Evolutionary conservation across 306 rosid genomes (phyloP), one percentile per base, ranked within the genome.

Genomic region (Pachyrhizus erosus): DNA sequence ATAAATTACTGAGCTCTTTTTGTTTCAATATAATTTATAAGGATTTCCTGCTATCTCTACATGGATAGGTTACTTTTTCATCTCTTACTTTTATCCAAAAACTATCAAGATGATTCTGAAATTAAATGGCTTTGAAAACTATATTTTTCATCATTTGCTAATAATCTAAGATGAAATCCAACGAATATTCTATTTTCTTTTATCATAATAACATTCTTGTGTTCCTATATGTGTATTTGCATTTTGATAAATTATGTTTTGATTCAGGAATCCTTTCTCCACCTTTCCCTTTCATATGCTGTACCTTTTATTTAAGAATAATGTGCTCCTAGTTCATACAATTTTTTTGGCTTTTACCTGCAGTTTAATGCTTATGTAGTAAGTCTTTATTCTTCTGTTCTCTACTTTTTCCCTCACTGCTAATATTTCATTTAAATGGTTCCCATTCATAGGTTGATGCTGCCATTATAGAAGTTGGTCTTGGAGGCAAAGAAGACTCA

Each of bases 391-490:
- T 52, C 69, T 42, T 67, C 70, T 75, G 43, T 49, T 66, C 21
- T 33, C 51, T 29, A 34, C 49, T 29, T 40, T 76, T 62, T 43
- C 69, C 46, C 51, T 75, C 75, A n/a, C 6, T 55, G 42, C 26
- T 64, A 69, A n/a, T 71, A 46, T 73, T 58, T 65, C 43, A 12
- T 39, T 66, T 15, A 81, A 62, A 37, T 23, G 51, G 68, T 71
- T 84, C 55, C 70, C 62, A 21, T 82, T 75, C 68, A 82, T 80
- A 88, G 94, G 97, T 93, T 69, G 93, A 93, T 48, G 91, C 86
- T 83, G 94, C 96, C 65, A 77, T 93, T 73, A 58, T 91, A 58
- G 96, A 93, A 86, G 94, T 89, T 82, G 96, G 96, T 77, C 94
- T 93, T 62, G 97, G 96, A 75, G 96, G 94, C 34, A 81, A 11